Percentiles rank a stretch among this genome's conserved stretches.
These are phyloP conservation scores for Gloeopeniophorella convolvens DNA, from an alignment of 768 basidiomycete species.

Conservation along the genomic window DNA sequence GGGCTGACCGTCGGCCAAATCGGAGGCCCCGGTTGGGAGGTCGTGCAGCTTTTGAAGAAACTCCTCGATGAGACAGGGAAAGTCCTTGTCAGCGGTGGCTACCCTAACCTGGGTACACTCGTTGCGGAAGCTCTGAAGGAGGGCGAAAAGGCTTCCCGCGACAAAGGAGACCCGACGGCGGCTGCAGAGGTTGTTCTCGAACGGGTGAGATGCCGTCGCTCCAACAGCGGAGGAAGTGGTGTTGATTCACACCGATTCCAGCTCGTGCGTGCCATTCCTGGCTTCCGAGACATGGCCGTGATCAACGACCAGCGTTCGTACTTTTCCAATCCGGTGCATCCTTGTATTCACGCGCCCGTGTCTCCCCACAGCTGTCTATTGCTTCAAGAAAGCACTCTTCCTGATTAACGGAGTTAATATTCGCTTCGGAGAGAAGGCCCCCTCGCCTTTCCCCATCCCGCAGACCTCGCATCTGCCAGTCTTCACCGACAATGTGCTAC, in stretches of 20 bases:
- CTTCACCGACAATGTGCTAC: conserved; percentile 78
- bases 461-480: conserved; percentile 52
- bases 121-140: conserved; percentile 62
- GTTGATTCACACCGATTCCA: conserved; percentile 29
- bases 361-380: conserved; percentile 56
- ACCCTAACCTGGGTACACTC: conserved; percentile 67
- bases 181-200: conserved; percentile 57
- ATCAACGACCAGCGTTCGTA: conserved; percentile 58
- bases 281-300: conserved; percentile 70
- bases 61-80: conserved; percentile 70
- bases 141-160: conserved; percentile 33
- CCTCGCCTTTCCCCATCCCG: conserved; percentile 57
- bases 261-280: conserved; percentile 74
- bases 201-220: conserved; percentile 38
- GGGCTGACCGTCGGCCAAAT: conserved; percentile 71
- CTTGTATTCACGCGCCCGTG: conserved; percentile 2
- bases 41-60: conserved; percentile 59
- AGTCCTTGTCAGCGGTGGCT: conserved; percentile 52
- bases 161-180: conserved; percentile 26
- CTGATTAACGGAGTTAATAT: conserved; percentile 62
- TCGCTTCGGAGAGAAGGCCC: conserved; percentile 53
- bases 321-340: not conserved
- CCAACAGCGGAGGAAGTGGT: not conserved
- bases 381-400: conserved; percentile 88
- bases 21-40: conserved; percentile 65